phyloP scores from a whole-genome alignment of 768 basidiomycete species.

The Crepidotus variabilis region DNA sequence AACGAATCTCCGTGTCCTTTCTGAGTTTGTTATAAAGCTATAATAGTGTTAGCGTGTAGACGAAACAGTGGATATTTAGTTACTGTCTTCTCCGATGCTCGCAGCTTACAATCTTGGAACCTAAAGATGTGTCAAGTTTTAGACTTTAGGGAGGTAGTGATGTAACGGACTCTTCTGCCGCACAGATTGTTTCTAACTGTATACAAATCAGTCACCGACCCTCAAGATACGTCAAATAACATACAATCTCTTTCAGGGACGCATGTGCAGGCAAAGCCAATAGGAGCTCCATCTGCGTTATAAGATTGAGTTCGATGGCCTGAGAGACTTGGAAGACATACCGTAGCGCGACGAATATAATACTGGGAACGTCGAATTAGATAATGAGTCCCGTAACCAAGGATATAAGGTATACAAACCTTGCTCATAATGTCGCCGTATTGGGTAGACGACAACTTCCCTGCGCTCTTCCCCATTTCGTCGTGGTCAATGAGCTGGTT shows the following conservation, averaged over 20 bases:
- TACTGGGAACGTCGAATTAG: conserved; percentile 40
- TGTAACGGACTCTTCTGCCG: conserved; percentile 61
- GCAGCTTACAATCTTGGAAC: conserved; percentile 63
- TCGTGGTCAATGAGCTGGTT: conserved; percentile 53
- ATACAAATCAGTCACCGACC: conserved; percentile 1
- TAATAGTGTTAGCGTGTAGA: background rate
- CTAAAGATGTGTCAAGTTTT: conserved; percentile 29
- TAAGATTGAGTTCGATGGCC: background rate
- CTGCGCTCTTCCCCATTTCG: conserved; percentile 28
- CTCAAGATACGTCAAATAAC: conserved; percentile 15
- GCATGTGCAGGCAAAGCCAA: conserved; percentile 54
- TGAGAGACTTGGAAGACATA: conserved; percentile 21
- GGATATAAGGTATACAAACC: conserved; percentile 31
- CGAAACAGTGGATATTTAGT: background rate
- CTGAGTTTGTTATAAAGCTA: conserved; percentile 65
- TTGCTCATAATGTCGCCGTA: conserved; percentile 88
- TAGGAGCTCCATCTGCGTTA: conserved; percentile 60
- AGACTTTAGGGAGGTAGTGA: background rate
- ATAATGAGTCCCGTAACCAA: background rate
- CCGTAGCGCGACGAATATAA: conserved; percentile 71
- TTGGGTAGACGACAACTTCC: conserved; percentile 57
- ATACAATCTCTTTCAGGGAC: conserved; percentile 65
- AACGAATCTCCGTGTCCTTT: conserved; percentile 76
- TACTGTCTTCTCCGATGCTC: conserved; percentile 75
- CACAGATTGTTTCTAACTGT: conserved; percentile 63